Evolutionary conservation across 169 alveolate species (phyloP).

Genomic region (Eimeria mitis): DNA sequence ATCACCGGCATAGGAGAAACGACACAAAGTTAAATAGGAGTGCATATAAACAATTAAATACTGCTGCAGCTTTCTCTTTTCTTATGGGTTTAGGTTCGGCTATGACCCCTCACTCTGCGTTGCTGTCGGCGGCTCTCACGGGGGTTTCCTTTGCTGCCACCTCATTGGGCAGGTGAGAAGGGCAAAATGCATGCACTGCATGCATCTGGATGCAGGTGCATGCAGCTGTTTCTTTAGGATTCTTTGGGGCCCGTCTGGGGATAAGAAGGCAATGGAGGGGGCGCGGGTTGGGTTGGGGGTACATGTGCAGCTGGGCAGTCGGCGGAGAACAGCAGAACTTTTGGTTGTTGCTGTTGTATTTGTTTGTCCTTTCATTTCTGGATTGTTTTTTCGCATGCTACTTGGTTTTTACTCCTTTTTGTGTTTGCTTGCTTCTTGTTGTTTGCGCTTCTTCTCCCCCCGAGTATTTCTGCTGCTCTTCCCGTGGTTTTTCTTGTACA

Average conservation of each 20-base stretch:
- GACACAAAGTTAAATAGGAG: too few species aligned
- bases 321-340: not conserved
- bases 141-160: slow-evolving; percentile 79
- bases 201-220: not conserved
- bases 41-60: too few species aligned
- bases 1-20: too few species aligned
- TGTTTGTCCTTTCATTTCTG: not conserved
- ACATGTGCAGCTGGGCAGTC: not conserved
- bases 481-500: not conserved
- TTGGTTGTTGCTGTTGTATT: not conserved
- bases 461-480: too few species aligned
- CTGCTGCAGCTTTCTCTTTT: too few species aligned
- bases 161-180: slow-evolving; percentile 77
- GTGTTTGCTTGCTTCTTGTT: not conserved
- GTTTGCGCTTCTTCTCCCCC: not conserved
- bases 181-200: not conserved
- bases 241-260: not conserved
- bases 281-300: not conserved
- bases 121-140: slow-evolving; percentile 80
- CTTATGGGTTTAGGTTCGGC: not conserved
- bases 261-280: too few species aligned
- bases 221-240: too few species aligned
- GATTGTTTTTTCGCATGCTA: too few species aligned
- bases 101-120: slow-evolving; percentile 16
- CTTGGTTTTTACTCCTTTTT: too few species aligned